Percentiles rank a stretch among this genome's conserved stretches.
These are phyloP conservation scores for Penicillium corylophilum DNA, from an alignment of 2,329 filamentous ascomycete species.

Conservation along the genomic window DNA sequence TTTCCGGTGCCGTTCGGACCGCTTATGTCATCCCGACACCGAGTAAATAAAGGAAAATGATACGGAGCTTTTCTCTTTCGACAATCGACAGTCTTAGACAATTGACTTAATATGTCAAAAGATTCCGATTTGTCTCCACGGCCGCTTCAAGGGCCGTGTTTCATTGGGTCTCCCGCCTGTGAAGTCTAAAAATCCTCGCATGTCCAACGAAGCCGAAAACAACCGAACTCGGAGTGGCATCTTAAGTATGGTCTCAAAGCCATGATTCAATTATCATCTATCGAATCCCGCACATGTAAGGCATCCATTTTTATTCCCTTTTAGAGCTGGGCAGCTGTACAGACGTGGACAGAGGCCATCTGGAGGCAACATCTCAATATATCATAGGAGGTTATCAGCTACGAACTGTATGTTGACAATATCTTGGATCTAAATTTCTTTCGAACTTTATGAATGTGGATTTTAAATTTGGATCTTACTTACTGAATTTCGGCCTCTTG, in stretches of 20 bases:
- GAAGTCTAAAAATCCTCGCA: not conserved
- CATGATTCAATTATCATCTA: not conserved
- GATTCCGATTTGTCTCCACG: no score
- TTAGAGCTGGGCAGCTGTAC: not conserved
- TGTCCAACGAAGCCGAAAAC: not conserved
- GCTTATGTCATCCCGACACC: constrained; percentile 40
- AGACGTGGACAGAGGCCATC: not conserved
- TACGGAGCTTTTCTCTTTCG: not conserved
- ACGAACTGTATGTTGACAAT: no score
- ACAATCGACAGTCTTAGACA: not conserved
- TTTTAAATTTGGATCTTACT: no score
- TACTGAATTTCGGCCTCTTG: no score
- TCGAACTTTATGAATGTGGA: no score
- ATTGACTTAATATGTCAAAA: not conserved
- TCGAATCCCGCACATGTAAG: not conserved
- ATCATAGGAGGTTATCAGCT: not conserved
- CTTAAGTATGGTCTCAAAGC: not conserved
- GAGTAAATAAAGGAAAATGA: constrained; percentile 27
- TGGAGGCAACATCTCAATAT: not conserved
- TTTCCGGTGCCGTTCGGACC: constrained; percentile 37
- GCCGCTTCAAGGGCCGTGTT: not conserved
- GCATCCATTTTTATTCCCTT: not conserved
- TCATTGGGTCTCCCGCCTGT: no score
- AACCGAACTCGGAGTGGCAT: not conserved
- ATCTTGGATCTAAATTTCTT: no score